phyloP scores from a whole-genome alignment of 371 early-diverging fungal species.

The Circinella umbellata region DNA sequence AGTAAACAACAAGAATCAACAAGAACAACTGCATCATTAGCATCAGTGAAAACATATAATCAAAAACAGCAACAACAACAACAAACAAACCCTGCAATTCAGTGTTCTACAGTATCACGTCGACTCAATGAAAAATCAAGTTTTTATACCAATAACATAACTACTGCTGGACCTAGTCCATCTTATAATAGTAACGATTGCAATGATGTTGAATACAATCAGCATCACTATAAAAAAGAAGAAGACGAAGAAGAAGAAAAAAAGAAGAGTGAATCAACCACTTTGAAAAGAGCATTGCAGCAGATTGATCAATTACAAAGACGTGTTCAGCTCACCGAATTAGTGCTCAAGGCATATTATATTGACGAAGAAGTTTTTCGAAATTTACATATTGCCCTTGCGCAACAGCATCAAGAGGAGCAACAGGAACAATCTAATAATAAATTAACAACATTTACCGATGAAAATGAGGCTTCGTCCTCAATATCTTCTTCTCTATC shows the following conservation, averaged over 20 bases:
- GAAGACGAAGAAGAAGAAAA: too few relatives aligned
- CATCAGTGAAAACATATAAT: background rate
- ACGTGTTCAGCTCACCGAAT: slow-evolving; percentile 33
- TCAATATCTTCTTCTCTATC: background rate
- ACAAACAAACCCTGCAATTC: too few relatives aligned
- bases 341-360: slow-evolving; percentile 38
- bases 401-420: background rate
- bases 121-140: too few relatives aligned
- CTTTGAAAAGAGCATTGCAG: background rate
- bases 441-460: background rate
- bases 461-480: background rate
- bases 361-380: slow-evolving; percentile 45
- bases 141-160: too few relatives aligned
- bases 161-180: too few relatives aligned
- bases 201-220: too few relatives aligned
- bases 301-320: slow-evolving; percentile 16
- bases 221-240: too few relatives aligned
- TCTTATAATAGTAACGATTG: too few relatives aligned
- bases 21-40: background rate
- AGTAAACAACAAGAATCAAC: background rate
- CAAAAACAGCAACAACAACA: background rate
- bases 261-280: background rate
- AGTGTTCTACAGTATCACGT: too few relatives aligned
- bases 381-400: slow-evolving; percentile 4
- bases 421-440: background rate